phyloP scores from a whole-genome alignment of 495 filamentous ascomycete genomes.

The Copromyces sp. region DNA sequence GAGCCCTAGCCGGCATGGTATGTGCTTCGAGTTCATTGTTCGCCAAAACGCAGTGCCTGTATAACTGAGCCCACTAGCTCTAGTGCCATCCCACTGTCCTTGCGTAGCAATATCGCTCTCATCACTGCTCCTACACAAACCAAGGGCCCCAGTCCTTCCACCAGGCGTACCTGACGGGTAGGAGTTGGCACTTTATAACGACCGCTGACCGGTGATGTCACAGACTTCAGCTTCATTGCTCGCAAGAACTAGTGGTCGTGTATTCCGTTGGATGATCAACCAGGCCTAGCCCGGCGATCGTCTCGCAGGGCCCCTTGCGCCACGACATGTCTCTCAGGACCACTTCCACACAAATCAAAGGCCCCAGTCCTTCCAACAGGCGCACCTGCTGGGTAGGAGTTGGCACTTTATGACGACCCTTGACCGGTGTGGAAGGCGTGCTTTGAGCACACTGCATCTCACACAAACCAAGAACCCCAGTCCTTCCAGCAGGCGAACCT shows the following conservation, averaged over 20 bases:
- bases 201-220: not conserved
- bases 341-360: not conserved
- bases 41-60: not conserved
- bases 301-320: not conserved
- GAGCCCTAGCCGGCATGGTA: not conserved
- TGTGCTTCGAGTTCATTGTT: not conserved
- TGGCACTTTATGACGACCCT: conserved; percentile 3
- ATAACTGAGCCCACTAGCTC: not conserved
- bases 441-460: not conserved
- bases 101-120: not conserved
- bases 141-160: conserved; percentile 8
- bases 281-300: too few species aligned
- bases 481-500: conserved; percentile 6
- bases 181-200: conserved; percentile 2
- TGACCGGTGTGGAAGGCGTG: not conserved
- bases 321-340: not conserved
- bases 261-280: too few species aligned
- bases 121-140: not conserved
- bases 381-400: conserved; percentile 2
- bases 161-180: conserved; percentile 2
- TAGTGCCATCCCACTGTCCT: conserved; percentile 3
- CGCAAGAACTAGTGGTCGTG: not conserved
- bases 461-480: conserved; percentile 4
- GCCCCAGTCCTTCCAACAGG: conserved; percentile 7
- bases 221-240: not conserved